Evolutionary conservation across 2,329 filamentous ascomycete species (phyloP).

Genomic region (Rosellinia necatrix): DNA sequence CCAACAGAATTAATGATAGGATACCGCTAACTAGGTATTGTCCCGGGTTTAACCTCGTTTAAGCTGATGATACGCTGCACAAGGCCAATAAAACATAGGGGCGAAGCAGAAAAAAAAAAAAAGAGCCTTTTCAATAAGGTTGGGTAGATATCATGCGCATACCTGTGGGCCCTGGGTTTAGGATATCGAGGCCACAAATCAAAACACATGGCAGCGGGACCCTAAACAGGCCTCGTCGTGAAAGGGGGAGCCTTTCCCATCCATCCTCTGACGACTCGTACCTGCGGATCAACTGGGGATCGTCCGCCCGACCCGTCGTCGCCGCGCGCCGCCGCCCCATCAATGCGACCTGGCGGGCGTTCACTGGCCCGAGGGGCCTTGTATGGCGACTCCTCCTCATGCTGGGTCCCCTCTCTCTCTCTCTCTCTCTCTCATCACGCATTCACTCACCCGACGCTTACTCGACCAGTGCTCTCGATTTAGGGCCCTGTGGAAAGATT

Average conservation of each 20-base stretch:
- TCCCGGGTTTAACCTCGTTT: neutral
- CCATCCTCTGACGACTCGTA: slow-evolving; percentile 19
- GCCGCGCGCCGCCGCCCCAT: no score
- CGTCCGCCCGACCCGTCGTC: neutral
- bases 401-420: neutral
- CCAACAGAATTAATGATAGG: slow-evolving; percentile 1
- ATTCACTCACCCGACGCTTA: no score
- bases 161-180: neutral
- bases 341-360: slow-evolving; percentile 21
- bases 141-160: neutral
- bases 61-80: slow-evolving; percentile 6
- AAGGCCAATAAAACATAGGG: neutral
- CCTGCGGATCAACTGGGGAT: slow-evolving; percentile 24
- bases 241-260: neutral
- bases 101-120: neutral
- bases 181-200: slow-evolving; percentile 8
- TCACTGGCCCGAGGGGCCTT: slow-evolving; percentile 20
- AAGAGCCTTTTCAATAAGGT: neutral
- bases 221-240: neutral
- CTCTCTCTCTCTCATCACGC: neutral
- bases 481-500: no score
- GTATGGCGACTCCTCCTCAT: neutral
- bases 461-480: no score
- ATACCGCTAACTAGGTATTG: neutral
- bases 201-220: slow-evolving; percentile 19